Percentiles rank a stretch among this genome's conserved stretches.
Evolutionary conservation across 495 filamentous ascomycete species (phyloP).

Genomic region (Entonaema liquescens): DNA sequence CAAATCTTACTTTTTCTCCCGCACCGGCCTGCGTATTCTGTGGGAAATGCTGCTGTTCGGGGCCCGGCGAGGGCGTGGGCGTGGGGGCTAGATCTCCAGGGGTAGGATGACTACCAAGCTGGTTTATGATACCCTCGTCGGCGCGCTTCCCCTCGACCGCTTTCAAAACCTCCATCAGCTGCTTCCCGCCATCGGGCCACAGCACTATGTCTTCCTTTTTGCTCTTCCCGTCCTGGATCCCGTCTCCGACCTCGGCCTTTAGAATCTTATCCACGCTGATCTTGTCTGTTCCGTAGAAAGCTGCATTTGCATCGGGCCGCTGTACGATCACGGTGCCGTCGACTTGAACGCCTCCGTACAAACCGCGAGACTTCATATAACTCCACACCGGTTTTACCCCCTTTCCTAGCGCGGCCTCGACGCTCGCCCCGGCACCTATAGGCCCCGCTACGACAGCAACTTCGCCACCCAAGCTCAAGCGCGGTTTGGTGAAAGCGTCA

Average conservation of each 20-base stretch:
- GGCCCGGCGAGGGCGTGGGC: constrained; percentile 33
- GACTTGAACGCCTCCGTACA: constrained; percentile 78
- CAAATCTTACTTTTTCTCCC: constrained; percentile 16
- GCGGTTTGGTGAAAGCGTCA: constrained; percentile 74
- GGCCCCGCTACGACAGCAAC: constrained; percentile 77
- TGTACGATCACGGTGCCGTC: constrained; percentile 81
- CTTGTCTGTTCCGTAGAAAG: constrained; percentile 69
- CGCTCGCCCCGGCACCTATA: constrained; percentile 71
- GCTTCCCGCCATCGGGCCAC: constrained; percentile 47
- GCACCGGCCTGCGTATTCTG: neutral
- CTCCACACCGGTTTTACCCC: constrained; percentile 68
- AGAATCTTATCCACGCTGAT: constrained; percentile 70
- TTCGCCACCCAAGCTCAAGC: constrained; percentile 78
- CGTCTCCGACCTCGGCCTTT: constrained; percentile 61
- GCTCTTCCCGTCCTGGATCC: neutral
- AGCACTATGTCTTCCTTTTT: constrained; percentile 23
- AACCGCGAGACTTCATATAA: constrained; percentile 79
- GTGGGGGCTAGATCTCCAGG: constrained; percentile 65
- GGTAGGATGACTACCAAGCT: constrained; percentile 59
- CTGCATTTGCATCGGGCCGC: constrained; percentile 78
- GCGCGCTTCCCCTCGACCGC: constrained; percentile 73
- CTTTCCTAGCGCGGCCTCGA: constrained; percentile 42
- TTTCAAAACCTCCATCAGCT: constrained; percentile 73
- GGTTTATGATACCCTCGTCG: constrained; percentile 56
- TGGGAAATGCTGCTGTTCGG: constrained; percentile 3